These are phyloP conservation scores for Parmales sp. DNA, from an alignment of 108 stramenopile genomes.

Conservation along the genomic window DNA sequence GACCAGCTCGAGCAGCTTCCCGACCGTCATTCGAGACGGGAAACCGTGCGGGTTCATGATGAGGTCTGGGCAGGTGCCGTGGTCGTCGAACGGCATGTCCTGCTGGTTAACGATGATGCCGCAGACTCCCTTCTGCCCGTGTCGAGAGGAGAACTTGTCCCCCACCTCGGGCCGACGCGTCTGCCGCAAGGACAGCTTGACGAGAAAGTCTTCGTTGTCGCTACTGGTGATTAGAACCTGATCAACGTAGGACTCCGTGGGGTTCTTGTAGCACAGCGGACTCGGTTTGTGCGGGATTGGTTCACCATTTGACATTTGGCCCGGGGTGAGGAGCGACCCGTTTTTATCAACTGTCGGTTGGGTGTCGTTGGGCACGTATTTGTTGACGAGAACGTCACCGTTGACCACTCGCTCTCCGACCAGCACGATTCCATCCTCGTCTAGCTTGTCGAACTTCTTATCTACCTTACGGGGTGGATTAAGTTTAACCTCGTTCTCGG, in stretches of 20 bases:
- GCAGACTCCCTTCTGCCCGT: constrained; percentile 99
- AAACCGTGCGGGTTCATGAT: constrained; percentile 99
- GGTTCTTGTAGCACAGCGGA: constrained; percentile 68
- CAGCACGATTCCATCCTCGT: constrained; percentile 82
- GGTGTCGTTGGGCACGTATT: constrained; percentile 55
- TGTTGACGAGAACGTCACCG: constrained; percentile 84
- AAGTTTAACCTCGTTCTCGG: constrained; percentile 47
- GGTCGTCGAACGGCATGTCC: constrained; percentile 95
- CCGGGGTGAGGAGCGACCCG: neutral
- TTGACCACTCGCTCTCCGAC: constrained; percentile 75
- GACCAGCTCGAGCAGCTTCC: constrained; percentile 92
- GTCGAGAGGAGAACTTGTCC: constrained; percentile 95
- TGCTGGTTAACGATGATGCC: constrained; percentile 88
- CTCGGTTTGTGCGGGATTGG: neutral
- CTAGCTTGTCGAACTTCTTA: constrained; percentile 61
- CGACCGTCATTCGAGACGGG: constrained; percentile 98
- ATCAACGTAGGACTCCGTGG: constrained; percentile 83
- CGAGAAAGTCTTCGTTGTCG: constrained; percentile 85
- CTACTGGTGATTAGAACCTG: constrained; percentile 92
- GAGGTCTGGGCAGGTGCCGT: constrained; percentile 89
- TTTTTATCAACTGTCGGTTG: neutral
- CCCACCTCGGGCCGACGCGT: constrained; percentile 91
- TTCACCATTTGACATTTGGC: neutral
- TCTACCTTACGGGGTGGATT: constrained; percentile 74
- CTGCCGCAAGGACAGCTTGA: constrained; percentile 89